Conservation (phyloP, 1,139 yeast genomes). For the Saccharomyces pastorianus region DNA sequence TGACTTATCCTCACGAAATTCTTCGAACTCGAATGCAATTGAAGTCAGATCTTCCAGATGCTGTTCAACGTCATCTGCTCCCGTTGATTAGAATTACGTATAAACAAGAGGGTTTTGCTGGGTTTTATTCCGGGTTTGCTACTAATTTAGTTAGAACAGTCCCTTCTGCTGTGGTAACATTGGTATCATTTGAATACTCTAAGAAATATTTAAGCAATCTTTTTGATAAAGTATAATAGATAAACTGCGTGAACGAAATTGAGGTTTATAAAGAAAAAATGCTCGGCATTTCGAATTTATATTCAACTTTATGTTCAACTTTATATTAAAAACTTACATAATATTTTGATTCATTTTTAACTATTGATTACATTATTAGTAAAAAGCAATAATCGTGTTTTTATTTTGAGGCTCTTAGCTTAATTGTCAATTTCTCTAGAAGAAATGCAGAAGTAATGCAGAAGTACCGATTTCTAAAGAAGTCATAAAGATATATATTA, state of each 20-base stretch:
- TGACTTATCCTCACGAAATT: constrained; percentile 95
- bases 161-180: constrained; percentile 90
- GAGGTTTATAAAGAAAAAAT: not conserved
- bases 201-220: constrained; percentile 43
- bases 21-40: constrained; percentile 84
- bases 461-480: no score
- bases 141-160: constrained; percentile 85
- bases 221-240: not conserved
- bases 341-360: no score
- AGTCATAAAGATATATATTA: no score
- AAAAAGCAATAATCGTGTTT: no score
- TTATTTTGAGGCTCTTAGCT: no score
- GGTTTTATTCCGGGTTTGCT: constrained; percentile 84
- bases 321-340: no score
- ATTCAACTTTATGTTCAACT: no score
- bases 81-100: constrained; percentile 48
- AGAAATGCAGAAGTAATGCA: no score
- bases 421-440: no score
- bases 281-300: no score
- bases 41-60: constrained; percentile 26
- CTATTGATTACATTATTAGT: no score
- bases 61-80: constrained; percentile 32
- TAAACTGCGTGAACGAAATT: not conserved
- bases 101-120: constrained; percentile 64
- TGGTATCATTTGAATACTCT: constrained; percentile 87